A percentile compares a stretch with the other conserved stretches of the same genome.
These are phyloP conservation scores for Ulota crispa DNA, from an alignment of 225 moss, liverwort and hornwort genomes.

Conservation along the genomic window DNA sequence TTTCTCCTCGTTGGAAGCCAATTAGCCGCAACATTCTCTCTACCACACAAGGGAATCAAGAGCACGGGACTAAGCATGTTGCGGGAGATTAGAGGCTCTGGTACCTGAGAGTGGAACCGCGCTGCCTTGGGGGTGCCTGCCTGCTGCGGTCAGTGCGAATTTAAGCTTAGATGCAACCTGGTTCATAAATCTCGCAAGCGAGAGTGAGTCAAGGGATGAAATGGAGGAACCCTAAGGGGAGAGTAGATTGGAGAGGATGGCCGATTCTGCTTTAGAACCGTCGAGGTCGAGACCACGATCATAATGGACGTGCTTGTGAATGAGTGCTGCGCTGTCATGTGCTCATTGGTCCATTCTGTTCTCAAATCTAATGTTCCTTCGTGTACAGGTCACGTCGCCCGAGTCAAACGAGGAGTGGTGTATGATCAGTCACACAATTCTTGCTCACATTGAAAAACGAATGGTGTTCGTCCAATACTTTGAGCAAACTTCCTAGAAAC, in stretches of 20 bases:
- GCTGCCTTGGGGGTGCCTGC: background rate
- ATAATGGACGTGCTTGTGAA: background rate
- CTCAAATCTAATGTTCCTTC: background rate
- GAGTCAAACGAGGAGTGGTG: no score
- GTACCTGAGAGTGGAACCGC: background rate
- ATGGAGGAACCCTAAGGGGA: conserved; percentile 18
- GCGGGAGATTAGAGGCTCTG: background rate
- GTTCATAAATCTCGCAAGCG: background rate
- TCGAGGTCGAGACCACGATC: background rate
- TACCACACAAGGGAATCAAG: background rate
- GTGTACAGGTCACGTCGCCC: no score
- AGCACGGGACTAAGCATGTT: background rate
- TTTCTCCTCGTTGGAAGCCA: no score
- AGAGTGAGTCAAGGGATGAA: background rate
- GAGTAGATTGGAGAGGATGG: background rate
- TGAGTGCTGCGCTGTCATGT: background rate
- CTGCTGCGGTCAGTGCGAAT: no score
- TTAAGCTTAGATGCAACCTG: background rate
- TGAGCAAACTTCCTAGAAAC: no score
- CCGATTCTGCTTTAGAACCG: background rate
- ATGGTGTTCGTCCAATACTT: no score
- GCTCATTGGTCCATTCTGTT: background rate
- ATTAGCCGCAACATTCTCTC: no score
- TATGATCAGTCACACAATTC: no score
- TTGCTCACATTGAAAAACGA: no score